Evolutionary conservation across 2,329 filamentous ascomycete species (phyloP).

Genomic region (Pseudomassariella vexata): DNA sequence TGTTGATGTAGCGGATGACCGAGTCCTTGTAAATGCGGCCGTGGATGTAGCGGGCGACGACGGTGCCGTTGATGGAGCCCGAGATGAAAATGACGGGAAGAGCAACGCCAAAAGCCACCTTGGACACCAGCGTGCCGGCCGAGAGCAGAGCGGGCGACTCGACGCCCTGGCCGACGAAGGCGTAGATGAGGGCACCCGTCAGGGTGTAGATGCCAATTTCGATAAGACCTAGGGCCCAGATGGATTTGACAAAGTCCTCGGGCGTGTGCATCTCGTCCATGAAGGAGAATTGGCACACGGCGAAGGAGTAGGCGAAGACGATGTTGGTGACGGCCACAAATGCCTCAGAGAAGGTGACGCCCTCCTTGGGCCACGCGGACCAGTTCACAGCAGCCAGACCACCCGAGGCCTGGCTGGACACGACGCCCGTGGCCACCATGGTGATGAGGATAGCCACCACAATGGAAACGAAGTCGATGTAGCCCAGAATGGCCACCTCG

Average conservation of each 20-base stretch:
- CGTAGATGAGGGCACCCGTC: constrained; percentile 56
- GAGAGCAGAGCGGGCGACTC: constrained; percentile 56
- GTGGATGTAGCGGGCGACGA: constrained; percentile 36
- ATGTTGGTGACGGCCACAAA: constrained; percentile 55
- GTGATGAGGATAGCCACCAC: constrained; percentile 51
- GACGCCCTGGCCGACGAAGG: constrained; percentile 51
- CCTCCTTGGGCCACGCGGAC: constrained; percentile 24
- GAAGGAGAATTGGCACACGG: constrained; percentile 30
- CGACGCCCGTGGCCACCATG: constrained; percentile 52
- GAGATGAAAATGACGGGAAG: constrained; percentile 60
- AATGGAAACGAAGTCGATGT: constrained; percentile 55
- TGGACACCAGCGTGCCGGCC: constrained; percentile 44
- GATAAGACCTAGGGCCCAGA: constrained; percentile 48
- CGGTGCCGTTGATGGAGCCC: constrained; percentile 57
- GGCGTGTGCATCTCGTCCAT: constrained; percentile 35
- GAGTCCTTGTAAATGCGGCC: constrained; percentile 24
- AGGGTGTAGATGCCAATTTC: constrained; percentile 55
- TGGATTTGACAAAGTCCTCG: constrained; percentile 27
- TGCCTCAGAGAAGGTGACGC: constrained; percentile 36
- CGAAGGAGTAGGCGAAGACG: constrained; percentile 52
- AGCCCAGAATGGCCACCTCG: constrained; percentile 51
- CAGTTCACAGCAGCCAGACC: constrained; percentile 16
- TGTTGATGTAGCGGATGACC: constrained; percentile 26
- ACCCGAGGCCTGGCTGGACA: constrained; percentile 12
- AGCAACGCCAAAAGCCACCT: constrained; percentile 57